phyloP scores from a whole-genome alignment of 2,329 filamentous ascomycete genomes.

The Aspergillus tamarii region DNA sequence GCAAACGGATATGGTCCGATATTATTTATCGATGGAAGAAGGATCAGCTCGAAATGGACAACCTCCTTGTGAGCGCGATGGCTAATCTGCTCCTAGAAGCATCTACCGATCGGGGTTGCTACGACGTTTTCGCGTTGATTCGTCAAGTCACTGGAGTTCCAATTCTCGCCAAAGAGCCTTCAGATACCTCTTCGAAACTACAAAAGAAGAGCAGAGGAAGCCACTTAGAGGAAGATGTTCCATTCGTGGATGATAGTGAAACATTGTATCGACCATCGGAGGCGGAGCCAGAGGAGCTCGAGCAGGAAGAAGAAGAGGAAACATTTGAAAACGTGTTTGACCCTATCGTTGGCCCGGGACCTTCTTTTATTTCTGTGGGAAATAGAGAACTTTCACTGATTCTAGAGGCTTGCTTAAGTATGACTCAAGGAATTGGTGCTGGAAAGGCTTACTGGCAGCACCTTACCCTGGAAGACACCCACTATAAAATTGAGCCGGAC shows the following conservation, averaged over 20 bases:
- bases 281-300: slow-evolving; percentile 15
- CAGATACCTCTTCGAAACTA: slow-evolving; percentile 5
- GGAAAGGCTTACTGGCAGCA: slow-evolving; percentile 78
- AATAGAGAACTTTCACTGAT: slow-evolving; percentile 69
- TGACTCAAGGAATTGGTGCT: slow-evolving; percentile 62
- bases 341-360: slow-evolving; percentile 26
- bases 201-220: background rate
- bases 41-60: slow-evolving; percentile 73
- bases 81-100: slow-evolving; percentile 73
- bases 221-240: slow-evolving; percentile 29
- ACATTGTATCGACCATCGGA: slow-evolving; percentile 25
- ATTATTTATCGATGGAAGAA: slow-evolving; percentile 74
- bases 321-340: slow-evolving; percentile 42
- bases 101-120: slow-evolving; percentile 62
- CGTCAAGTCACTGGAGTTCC: slow-evolving; percentile 80
- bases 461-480: slow-evolving; percentile 56
- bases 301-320: slow-evolving; percentile 29
- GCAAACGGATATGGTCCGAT: slow-evolving; percentile 78
- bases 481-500: slow-evolving; percentile 70
- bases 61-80: slow-evolving; percentile 79
- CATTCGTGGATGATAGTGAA: slow-evolving; percentile 34
- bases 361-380: slow-evolving; percentile 49
- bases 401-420: slow-evolving; percentile 62
- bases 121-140: slow-evolving; percentile 74
- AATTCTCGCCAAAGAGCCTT: slow-evolving; percentile 32